Percentiles rank a stretch among this genome's conserved stretches.
Evolutionary conservation across 805 yeast genomes (phyloP).

Genomic region (Komagataella pseudopastoris): DNA sequence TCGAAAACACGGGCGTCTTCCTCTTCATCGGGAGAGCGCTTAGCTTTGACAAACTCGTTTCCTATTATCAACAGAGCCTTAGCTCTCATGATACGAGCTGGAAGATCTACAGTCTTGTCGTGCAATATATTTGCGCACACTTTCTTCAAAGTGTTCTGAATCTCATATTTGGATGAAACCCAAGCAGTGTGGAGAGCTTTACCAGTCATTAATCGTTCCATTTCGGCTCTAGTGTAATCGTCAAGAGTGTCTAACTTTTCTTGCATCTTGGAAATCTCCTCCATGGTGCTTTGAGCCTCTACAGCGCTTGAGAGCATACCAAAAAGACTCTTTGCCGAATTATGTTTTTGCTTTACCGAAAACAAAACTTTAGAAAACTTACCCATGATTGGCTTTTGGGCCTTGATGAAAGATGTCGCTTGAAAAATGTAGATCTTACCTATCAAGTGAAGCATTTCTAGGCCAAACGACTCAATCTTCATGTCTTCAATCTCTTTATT

Average conservation of each 20-base stretch:
- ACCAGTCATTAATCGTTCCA: slow-evolving; percentile 65
- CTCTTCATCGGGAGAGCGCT: slow-evolving; percentile 55
- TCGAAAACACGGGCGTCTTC: slow-evolving; percentile 72
- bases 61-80: slow-evolving; percentile 50
- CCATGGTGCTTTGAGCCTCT: slow-evolving; percentile 71
- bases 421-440: slow-evolving; percentile 59
- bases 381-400: slow-evolving; percentile 61
- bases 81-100: slow-evolving; percentile 44
- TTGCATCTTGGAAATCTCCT: slow-evolving; percentile 57
- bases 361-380: slow-evolving; percentile 38
- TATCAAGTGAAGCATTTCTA: slow-evolving; percentile 64
- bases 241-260: slow-evolving; percentile 27
- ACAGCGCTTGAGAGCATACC: slow-evolving; percentile 59
- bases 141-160: slow-evolving; percentile 54
- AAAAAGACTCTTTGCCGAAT: slow-evolving; percentile 59
- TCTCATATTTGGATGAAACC: slow-evolving; percentile 72
- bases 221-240: slow-evolving; percentile 39
- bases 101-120: slow-evolving; percentile 36
- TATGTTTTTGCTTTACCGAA: slow-evolving; percentile 60
- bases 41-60: slow-evolving; percentile 40
- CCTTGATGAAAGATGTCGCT: slow-evolving; percentile 49
- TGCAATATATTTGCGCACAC: slow-evolving; percentile 57
- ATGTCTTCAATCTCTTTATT: slow-evolving; percentile 73
- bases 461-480: slow-evolving; percentile 77
- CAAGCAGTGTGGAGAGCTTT: slow-evolving; percentile 77